Evolutionary conservation across 73 alveolate species (phyloP).

Genomic region (Paramecium octaurelia): DNA sequence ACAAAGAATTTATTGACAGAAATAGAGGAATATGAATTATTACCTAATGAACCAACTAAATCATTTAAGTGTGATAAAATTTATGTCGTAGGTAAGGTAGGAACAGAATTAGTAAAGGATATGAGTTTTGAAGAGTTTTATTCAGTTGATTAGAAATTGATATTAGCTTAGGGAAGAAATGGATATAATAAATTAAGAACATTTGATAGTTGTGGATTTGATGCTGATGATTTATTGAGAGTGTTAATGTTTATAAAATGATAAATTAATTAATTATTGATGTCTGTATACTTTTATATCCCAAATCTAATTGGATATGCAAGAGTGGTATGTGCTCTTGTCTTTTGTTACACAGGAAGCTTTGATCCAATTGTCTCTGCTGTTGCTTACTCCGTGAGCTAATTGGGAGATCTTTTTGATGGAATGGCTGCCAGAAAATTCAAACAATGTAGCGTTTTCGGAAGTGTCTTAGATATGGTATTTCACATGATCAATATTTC

Average conservation of each 20-base stretch:
- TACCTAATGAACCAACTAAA: slow-evolving; percentile 25
- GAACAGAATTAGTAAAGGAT: slow-evolving; percentile 19
- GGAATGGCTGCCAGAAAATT: slow-evolving; percentile 65
- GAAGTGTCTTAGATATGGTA: slow-evolving; percentile 64
- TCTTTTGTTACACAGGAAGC: slow-evolving; percentile 12
- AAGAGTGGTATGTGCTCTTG: slow-evolving; percentile 30
- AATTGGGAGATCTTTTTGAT: slow-evolving; percentile 53
- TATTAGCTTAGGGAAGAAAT: background rate
- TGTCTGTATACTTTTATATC: slow-evolving; percentile 33
- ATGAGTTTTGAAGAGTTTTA: slow-evolving; percentile 24
- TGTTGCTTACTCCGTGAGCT: slow-evolving; percentile 44
- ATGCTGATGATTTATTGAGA: background rate
- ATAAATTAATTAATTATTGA: background rate
- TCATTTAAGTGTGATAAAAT: background rate
- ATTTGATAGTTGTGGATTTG: background rate
- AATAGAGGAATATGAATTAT: slow-evolving; percentile 33
- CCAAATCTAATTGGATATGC: slow-evolving; percentile 50
- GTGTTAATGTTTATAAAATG: background rate
- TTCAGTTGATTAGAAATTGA: slow-evolving; percentile 4
- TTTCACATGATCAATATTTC: background rate
- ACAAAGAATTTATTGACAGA: slow-evolving; percentile 11
- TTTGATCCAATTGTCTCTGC: slow-evolving; percentile 42
- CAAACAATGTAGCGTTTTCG: slow-evolving; percentile 46
- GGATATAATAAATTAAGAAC: background rate
- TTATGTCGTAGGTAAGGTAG: slow-evolving; percentile 6